A percentile compares a stretch with the other conserved stretches of the same genome.
These are phyloP conservation scores for Petrea volubilis DNA, from an alignment of 257 asterid species.

Conservation along the genomic window DNA sequence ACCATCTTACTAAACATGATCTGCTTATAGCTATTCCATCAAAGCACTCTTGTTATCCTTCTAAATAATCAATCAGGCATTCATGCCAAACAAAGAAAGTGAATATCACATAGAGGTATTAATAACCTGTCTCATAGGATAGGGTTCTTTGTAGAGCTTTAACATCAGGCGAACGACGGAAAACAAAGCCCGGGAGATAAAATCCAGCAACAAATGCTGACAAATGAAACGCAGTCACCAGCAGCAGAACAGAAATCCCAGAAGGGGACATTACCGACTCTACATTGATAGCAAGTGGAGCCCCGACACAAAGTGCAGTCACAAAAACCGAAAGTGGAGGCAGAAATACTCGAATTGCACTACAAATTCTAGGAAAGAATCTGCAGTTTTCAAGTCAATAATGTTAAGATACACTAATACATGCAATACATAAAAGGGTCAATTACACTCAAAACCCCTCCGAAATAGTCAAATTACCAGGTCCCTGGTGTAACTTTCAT, in stretches of 20 bases:
- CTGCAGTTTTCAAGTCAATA: too few relatives aligned
- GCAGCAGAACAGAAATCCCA: constrained; percentile 63
- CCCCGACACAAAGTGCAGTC: constrained; percentile 73
- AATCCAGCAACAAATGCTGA: constrained; percentile 81
- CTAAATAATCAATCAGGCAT: too few relatives aligned
- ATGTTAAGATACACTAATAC: too few relatives aligned
- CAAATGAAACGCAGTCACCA: constrained; percentile 80
- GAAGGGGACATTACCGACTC: constrained; percentile 55
- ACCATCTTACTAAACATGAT: too few relatives aligned
- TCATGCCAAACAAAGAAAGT: too few relatives aligned
- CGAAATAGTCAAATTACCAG: too few relatives aligned
- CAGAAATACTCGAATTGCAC: constrained; percentile 63
- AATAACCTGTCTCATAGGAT: constrained; percentile 88
- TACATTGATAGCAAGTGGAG: constrained; percentile 81
- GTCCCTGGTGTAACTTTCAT: too few relatives aligned
- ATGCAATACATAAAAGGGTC: too few relatives aligned
- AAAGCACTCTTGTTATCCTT: too few relatives aligned
- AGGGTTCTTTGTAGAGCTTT: constrained; percentile 91
- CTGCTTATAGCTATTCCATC: too few relatives aligned
- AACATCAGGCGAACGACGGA: constrained; percentile 62
- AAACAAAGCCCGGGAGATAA: constrained; percentile 56
- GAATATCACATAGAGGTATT: neutral
- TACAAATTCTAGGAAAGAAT: constrained; percentile 65
- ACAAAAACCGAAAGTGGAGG: constrained; percentile 69
- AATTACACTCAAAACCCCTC: too few relatives aligned